Evolutionary conservation across 148 eudicot genomes (phyloP), one percentile per base, ranked within the genome.

Genomic region (Arbutus unedo): DNA sequence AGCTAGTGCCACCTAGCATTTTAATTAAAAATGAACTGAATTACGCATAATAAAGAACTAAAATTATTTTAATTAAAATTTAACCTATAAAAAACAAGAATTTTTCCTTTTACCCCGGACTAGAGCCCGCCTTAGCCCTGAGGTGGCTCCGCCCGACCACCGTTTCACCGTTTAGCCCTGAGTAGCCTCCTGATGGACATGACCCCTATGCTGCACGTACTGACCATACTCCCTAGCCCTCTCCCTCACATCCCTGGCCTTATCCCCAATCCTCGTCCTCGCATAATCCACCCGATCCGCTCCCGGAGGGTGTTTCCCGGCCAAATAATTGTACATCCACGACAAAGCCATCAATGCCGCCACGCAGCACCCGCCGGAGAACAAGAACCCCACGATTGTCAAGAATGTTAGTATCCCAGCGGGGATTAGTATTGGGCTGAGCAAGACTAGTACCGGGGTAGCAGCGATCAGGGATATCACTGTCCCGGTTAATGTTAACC

Each of bases 331-430:
- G 79, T 89, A 89, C 1, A 87, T 78, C 68, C 68, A 62, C 68
- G 68, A 62, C 68, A 62, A 62, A 11, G 68, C 38, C 68, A 62
- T 62, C 68, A 62, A 8, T 13, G 68, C 68, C 14, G 38, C 68
- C 68, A 86, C 86, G 9, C 91, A 87, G 4, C 89, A 89, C 73
- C 85, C 87, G 16, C 91, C 91, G 5, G 91, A 89, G 43, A 89
- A 83, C 77, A 89, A 48, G 56, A 89, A 87, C 8, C 91, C 68
- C 31, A 31, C 68, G 2, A 7, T 81, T 0, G 85, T 54, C 3
- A 88, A 31, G 14, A 86, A 71, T 6, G 72, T 64, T 0, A 83
- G 79, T 38, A 86, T 80, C 48, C 73, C 77, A 3, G 88, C 87
- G 0, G 90, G 89, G 87, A 62, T 79, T 3, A 88, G 79, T 9